Evolutionary conservation across 306 rosid genomes (phyloP).

Genomic region (Medicago truncatula): DNA sequence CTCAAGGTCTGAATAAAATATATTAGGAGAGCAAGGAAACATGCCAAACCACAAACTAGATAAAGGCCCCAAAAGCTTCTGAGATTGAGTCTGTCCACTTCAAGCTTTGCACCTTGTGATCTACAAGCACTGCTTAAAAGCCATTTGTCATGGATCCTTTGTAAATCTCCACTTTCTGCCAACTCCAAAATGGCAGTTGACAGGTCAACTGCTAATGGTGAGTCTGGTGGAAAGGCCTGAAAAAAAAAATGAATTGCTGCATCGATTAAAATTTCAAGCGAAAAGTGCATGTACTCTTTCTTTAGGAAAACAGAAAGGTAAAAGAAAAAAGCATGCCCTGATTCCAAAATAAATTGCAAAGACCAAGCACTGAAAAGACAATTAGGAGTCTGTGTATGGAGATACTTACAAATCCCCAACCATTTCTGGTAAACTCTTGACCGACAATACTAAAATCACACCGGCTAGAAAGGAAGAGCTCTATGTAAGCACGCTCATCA

Average conservation of each 20-base stretch:
- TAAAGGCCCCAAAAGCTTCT: conserved; percentile 89
- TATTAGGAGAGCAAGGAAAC: conserved; percentile 71
- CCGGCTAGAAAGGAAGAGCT: conserved; percentile 85
- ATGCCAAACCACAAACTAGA: conserved; percentile 69
- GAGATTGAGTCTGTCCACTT: conserved; percentile 81
- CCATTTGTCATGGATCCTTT: conserved; percentile 99
- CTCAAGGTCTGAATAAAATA: conserved; percentile 63
- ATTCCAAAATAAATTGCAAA: not conserved
- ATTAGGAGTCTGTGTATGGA: conserved; percentile 11
- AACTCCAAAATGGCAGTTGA: conserved; percentile 83
- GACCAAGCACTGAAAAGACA: not conserved
- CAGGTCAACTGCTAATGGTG: conserved; percentile 87
- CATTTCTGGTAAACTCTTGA: conserved; percentile 90
- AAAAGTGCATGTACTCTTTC: not conserved
- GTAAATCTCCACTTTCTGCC: conserved; percentile 86
- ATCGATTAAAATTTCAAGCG: not conserved
- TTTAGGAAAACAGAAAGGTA: not conserved
- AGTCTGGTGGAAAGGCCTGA: conserved; percentile 90
- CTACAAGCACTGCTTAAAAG: conserved; percentile 73
- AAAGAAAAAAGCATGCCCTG: not conserved
- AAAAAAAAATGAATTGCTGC: conserved; percentile 11
- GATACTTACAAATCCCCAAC: conserved; percentile 98
- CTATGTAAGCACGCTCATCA: conserved; percentile 87
- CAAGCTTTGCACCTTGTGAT: conserved; percentile 68
- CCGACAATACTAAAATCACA: conserved; percentile 82